Evolutionary conservation across 2,329 filamentous ascomycete genomes (phyloP), one percentile per base, ranked within the genome.

Genomic region (Thermoascus crustaceus): DNA sequence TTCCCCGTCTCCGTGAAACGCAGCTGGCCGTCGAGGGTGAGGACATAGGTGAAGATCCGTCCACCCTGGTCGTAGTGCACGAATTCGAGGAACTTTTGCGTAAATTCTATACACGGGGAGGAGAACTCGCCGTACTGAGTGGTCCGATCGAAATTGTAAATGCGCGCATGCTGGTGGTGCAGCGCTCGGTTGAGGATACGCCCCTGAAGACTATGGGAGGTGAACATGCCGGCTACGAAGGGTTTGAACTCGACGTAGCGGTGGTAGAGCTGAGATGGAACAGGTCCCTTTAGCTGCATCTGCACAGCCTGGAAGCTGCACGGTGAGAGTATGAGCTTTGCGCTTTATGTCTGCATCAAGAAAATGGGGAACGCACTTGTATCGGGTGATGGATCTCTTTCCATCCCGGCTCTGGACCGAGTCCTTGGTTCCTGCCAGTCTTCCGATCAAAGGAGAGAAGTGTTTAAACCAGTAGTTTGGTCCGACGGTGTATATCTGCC

Each of bases 1-100:
- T 91, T 91, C 19, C 89, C 89, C 0, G 89, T 96, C 60, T 95
- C 89, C 1, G 89, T 95, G 62, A 95, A 95, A 30, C 87, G 81
- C 54, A 93, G 75, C 35, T 89, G 71, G 4, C 82, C 83, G 53
- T 96, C 89, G 5, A 95, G 72, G 0, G 86, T 94, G 14, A 96
- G 68, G 17, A 95, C 81, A 49, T 95, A 96, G 14, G 89, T 96
- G 54, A 91, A 95, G 38, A 93, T 77, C 8, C 87, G 78, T 1
- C 83, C 82, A 11, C 86, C 88, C 49, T 91, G 76, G 51, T 89
- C 87, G 54, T 82, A 89, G 51, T 94, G 86, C 0, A 79, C 82
- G 50, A 95, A 78, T 39, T 87, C 83, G 7, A 96, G 72, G 53
- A 96, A 93, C 45, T 88, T 78, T 13, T 82, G 67, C 0, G 86